These are phyloP conservation scores for Gardenia jasminoides DNA, from an alignment of 257 asterid species.

Conservation along the genomic window DNA sequence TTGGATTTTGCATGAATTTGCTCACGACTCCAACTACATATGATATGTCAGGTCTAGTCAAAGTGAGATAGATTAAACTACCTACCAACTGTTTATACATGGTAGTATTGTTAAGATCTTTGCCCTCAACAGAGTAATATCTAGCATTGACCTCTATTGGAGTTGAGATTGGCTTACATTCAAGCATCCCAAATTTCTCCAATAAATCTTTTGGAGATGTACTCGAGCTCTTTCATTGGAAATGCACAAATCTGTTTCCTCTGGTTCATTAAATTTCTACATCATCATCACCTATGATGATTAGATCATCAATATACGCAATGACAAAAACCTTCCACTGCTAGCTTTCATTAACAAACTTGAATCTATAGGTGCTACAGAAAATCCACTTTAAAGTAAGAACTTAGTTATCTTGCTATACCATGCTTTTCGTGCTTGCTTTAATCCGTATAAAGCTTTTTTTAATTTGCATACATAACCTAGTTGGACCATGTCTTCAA, in stretches of 20 bases:
- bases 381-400: not conserved
- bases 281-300: no score
- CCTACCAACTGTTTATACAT: not conserved
- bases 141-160: not conserved
- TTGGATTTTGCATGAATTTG: no score
- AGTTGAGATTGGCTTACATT: not conserved
- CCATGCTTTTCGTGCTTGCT: not conserved
- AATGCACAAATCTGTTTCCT: not conserved
- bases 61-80: not conserved
- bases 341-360: not conserved
- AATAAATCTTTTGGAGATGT: no score
- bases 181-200: not conserved
- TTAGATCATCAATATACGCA: no score
- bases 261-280: not conserved
- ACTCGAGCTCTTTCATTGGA: no score
- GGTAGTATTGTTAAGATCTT: not conserved
- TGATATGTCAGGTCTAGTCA: not conserved
- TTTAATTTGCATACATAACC: not conserved
- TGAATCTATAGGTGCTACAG: not conserved
- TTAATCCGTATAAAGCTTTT: not conserved
- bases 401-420: not conserved
- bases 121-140: not conserved
- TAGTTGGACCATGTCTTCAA: not conserved
- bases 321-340: not conserved
- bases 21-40: not conserved